Evolutionary conservation across 129 eudicot species (phyloP), one percentile per base, ranked within the genome.

Genomic region (Pittosporum tobira): DNA sequence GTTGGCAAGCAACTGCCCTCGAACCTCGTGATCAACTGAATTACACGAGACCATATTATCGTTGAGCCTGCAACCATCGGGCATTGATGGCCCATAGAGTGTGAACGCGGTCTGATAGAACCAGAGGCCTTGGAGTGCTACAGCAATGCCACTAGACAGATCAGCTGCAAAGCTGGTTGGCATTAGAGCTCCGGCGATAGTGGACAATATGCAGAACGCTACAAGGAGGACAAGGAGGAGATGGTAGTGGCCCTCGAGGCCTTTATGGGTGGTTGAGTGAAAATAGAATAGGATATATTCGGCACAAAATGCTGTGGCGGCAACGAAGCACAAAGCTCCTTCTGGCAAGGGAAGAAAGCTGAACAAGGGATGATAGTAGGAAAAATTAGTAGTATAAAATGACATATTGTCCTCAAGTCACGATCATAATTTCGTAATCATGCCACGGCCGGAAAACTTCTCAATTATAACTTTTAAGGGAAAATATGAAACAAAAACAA

Each of bases 111-210:
- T 90, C 71, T 86, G 98, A 65, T 78, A 90, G 71, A 85, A 86
- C 94, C 98, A 85, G 18, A 90, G 73, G 68, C 95, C 98, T 78
- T 90, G 98, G 38, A 90, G 89, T 2, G 98, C 73, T 61, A 86
- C 67, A 52, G 86, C 82, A 34, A 85, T 71, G 28, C 94, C 94
- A 13, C 75, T 73, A 62, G 71, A 69, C 50, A 90, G 71, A 61
- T 90, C 98, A 20, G 74, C 77, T 5, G 94, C 84, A 29, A 90
- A 83, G 69, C 88, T 90, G 1, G 86, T 82, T 11, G 94, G 95
- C 73, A 76, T 36, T 30, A 90, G 73, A 14, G 98, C 82, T 51
- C 87, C 95, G 8, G 65, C 67, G 24, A 82, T 71, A 27, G 78
- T 60, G 1, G 94, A 75, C 28, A 80, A 2, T 66, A 90, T 77